Percentiles rank a stretch among this genome's conserved stretches.
Conservation (phyloP, 768 basidiomycete genomes). For the Tephrocybe sp. region DNA sequence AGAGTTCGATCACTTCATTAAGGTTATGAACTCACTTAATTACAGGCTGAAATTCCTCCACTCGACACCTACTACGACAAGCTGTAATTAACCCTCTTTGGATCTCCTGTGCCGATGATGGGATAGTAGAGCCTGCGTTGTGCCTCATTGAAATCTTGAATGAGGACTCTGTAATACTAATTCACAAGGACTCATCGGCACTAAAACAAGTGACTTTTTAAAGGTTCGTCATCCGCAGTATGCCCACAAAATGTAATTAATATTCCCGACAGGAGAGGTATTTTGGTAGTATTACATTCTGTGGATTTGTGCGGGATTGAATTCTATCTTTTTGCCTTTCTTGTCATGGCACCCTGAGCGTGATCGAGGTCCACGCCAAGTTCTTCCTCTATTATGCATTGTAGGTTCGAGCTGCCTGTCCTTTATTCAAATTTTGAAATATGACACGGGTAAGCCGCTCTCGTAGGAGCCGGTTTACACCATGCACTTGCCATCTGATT, state of each 20-base stretch:
- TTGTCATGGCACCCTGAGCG: no score
- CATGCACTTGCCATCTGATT: no score
- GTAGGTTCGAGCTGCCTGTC: no score
- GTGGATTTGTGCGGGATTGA: no score
- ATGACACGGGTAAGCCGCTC: no score
- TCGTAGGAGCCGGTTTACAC: no score
- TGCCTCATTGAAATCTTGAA: conserved; percentile 8
- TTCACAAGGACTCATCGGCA: conserved; percentile 9
- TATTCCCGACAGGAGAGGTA: background rate
- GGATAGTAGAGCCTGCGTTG: conserved; percentile 8
- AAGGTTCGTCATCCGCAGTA: background rate
- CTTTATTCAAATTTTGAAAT: no score
- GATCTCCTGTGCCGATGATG: conserved; percentile 1
- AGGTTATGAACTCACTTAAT: background rate
- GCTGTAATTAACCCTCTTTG: conserved; percentile 45
- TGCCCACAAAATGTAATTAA: background rate
- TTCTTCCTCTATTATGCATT: no score
- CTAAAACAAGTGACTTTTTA: background rate
- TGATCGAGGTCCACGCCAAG: no score
- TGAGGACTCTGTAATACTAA: conserved; percentile 9
- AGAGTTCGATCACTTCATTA: background rate
- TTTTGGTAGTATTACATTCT: no score
- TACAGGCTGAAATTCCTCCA: conserved; percentile 80
- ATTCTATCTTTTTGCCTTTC: no score
- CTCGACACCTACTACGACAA: conserved; percentile 95